These are phyloP conservation scores for Candida sojae DNA, from an alignment of 1,139 yeast genomes.

Conservation along the genomic window DNA sequence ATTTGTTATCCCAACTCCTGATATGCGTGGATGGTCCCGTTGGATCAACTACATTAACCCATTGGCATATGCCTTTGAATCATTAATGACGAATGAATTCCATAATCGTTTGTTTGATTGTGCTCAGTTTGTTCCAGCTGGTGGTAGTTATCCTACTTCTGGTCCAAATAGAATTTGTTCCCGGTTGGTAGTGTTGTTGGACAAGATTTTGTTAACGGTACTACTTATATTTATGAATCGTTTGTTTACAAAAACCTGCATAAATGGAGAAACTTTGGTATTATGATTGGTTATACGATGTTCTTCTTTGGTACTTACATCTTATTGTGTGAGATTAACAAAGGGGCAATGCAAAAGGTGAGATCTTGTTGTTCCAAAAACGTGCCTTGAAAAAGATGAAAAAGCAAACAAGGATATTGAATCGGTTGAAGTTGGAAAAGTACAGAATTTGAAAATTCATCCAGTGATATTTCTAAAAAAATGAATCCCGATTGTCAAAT, in stretches of 20 bases:
- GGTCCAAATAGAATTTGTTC: conserved; percentile 43
- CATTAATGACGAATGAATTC: conserved; percentile 57
- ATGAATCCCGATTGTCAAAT: neutral
- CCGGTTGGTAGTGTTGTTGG: conserved; percentile 66
- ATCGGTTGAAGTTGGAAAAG: neutral
- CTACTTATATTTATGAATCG: too few relatives aligned
- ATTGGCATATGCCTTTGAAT: conserved; percentile 55
- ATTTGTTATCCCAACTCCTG: conserved; percentile 56
- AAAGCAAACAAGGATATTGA: conserved; percentile 7
- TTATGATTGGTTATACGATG: conserved; percentile 55
- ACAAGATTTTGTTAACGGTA: conserved; percentile 45
- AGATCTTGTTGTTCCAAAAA: conserved; percentile 59
- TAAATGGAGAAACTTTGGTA: conserved; percentile 86
- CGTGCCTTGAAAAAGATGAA: conserved; percentile 9
- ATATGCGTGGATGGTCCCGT: conserved; percentile 63
- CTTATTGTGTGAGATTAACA: conserved; percentile 61
- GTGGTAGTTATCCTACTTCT: conserved; percentile 19
- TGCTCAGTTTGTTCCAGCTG: conserved; percentile 47
- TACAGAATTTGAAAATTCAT: too few relatives aligned
- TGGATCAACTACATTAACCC: conserved; percentile 65
- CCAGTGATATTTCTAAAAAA: too few relatives aligned
- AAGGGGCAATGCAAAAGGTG: conserved; percentile 83
- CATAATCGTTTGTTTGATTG: conserved; percentile 52
- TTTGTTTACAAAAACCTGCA: conserved; percentile 29
- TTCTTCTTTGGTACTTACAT: conserved; percentile 60